Base-by-base conservation (phyloP, 2,329 filamentous ascomycete species). In the Daldinia sp. region DNA sequence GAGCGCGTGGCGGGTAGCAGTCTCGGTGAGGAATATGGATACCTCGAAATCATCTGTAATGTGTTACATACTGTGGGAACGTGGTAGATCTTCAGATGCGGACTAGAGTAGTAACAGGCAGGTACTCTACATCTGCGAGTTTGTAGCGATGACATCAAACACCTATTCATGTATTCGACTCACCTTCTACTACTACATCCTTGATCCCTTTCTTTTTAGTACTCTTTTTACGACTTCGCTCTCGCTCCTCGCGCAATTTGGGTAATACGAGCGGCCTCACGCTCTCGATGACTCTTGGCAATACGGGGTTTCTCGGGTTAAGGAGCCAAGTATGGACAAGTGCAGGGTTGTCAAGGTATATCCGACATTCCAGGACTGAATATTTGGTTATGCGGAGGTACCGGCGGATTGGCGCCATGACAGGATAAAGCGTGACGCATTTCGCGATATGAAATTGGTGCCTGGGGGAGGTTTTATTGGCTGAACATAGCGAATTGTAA, bases 281-380 rank as follows among this genome's bases (percentile, higher is more conserved):
- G 67, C 90, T 92, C 78, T 93, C 89, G 66, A 99, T 94, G 74
- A 98, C 90, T 71, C 91, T 91, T 42, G 91, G 90, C 13, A 99
- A 87, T 15, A 95, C 87, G 3, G 92, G 89, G 74, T 94, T 85
- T 71, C 90, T 89, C 39, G 92, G 86, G 74, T 92, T 91, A 72
- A 97, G 87, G 18, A 99, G 88, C 90, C 97, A 98, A 76, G 91
- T 90, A 72, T 93, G 88, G 26, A 89, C 89, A 68, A 97, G 89
- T 12, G 91, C 89, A 0, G 96, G 96, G 74, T 95, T 94, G 72
- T 98, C 95, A 53, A 98, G 89, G 80, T 98, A 98, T 73, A 99
- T 96, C 72, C 94, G 94, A 72, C 93, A 94, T 85, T 99, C 96
- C n/a, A 99, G 87, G 35, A 98, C 94, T 4, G 95, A 97, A 80